A percentile compares a stretch with the other conserved stretches of the same genome.
These are phyloP conservation scores for Lepiota brunneoincarnata DNA, from an alignment of 768 basidiomycete genomes.

Conservation along the genomic window DNA sequence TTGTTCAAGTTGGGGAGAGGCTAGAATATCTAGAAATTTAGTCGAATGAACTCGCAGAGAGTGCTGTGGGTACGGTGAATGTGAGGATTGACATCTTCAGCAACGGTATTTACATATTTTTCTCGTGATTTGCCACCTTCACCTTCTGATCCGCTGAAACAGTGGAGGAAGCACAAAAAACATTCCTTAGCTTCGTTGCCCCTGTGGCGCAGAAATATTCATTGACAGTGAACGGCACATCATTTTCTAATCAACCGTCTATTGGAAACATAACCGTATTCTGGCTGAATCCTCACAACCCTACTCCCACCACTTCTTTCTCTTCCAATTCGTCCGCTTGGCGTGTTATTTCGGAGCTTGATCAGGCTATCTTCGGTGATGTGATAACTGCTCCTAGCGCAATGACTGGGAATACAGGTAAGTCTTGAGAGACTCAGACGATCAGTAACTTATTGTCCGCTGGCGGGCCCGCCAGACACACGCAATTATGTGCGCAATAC, in stretches of 20 bases:
- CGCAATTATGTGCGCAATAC: constrained; percentile 18
- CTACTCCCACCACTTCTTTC: constrained; percentile 26
- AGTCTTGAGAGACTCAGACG: neutral
- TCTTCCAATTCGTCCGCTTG: constrained; percentile 19
- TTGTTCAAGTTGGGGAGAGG: neutral
- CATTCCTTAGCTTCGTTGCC: constrained; percentile 18
- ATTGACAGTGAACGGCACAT: constrained; percentile 18
- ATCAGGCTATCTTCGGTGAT: constrained; percentile 24
- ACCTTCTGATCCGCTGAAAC: neutral
- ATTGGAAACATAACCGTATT: constrained; percentile 25
- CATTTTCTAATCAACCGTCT: constrained; percentile 16
- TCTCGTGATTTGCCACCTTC: neutral
- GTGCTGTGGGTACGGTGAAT: constrained; percentile 23
- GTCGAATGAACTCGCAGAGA: constrained; percentile 27
- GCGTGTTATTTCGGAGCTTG: constrained; percentile 20
- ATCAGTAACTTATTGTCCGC: neutral
- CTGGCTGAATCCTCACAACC: constrained; percentile 15
- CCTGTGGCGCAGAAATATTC: constrained; percentile 25
- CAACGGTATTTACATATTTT: constrained; percentile 12
- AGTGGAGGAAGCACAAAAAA: constrained; percentile 18
- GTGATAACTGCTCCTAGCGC: constrained; percentile 26
- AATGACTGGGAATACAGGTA: constrained; percentile 29
- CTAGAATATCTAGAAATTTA: neutral
- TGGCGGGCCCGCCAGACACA: constrained; percentile 18
- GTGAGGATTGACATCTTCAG: constrained; percentile 25